phyloP scores from a whole-genome alignment of 2,329 filamentous ascomycete species.

The Balansia obtecta region DNA sequence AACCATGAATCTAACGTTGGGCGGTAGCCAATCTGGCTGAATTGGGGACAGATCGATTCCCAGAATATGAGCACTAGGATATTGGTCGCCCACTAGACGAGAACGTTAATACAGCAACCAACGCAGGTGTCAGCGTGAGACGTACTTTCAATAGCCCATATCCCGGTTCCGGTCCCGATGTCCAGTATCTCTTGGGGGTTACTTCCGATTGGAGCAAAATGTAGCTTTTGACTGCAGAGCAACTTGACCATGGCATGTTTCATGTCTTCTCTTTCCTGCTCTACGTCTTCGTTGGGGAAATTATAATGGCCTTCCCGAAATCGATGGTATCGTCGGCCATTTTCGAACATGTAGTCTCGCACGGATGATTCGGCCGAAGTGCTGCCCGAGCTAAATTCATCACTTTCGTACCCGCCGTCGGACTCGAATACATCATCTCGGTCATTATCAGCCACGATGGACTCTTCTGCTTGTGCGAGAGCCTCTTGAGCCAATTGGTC shows the following conservation, averaged over 20 bases:
- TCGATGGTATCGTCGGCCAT: conserved; percentile 46
- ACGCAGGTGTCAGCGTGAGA: neutral
- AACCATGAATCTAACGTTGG: conserved; percentile 42
- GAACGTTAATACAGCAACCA: neutral
- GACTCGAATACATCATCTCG: conserved; percentile 12
- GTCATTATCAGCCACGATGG: conserved; percentile 22
- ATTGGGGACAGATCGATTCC: conserved; percentile 36
- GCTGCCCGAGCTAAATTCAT: conserved; percentile 22
- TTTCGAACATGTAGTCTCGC: conserved; percentile 40
- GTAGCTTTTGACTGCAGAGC: conserved; percentile 34
- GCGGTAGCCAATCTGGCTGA: conserved; percentile 38
- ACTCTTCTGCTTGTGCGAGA: conserved; percentile 22
- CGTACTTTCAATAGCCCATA: conserved; percentile 45
- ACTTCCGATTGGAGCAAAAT: conserved; percentile 37
- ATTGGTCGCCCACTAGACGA: conserved; percentile 31
- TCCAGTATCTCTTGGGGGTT: conserved; percentile 40
- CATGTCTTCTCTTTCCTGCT: conserved; percentile 46
- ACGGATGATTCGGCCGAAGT: conserved; percentile 28
- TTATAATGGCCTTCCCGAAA: conserved; percentile 42
- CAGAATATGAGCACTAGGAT: conserved; percentile 29
- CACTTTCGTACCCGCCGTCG: conserved; percentile 26
- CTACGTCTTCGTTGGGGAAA: conserved; percentile 47
- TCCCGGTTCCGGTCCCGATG: conserved; percentile 45
- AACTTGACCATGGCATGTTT: conserved; percentile 40
- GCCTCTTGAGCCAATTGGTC: conserved; percentile 24